These are phyloP conservation scores for Boletus sp. DNA, from an alignment of 1,284 basidiomycete species.

Conservation along the genomic window DNA sequence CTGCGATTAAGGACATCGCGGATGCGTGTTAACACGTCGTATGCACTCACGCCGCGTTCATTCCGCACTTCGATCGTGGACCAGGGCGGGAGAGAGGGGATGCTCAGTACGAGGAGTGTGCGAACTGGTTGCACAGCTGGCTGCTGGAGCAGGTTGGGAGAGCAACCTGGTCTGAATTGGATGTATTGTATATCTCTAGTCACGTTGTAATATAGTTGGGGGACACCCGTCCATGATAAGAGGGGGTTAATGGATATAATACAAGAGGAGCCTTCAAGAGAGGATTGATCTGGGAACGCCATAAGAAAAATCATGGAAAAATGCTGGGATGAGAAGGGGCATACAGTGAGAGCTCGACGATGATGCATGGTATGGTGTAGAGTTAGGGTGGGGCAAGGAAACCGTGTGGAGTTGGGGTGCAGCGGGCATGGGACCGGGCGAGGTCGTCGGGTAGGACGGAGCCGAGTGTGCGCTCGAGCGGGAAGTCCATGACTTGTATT, in stretches of 20 bases:
- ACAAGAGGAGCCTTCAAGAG: constrained; percentile 7
- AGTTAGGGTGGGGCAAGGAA: constrained; percentile 32
- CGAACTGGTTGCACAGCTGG: constrained; percentile 25
- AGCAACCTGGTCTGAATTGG: constrained; percentile 20
- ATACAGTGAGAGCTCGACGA: constrained; percentile 18
- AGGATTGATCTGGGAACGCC: constrained; percentile 9
- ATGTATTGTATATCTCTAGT: constrained; percentile 25
- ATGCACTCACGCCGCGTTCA: constrained; percentile 25
- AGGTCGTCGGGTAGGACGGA: constrained; percentile 14
- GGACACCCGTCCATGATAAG: constrained; percentile 19
- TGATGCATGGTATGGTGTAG: constrained; percentile 14
- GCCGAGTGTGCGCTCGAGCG: constrained; percentile 3
- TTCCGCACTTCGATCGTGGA: constrained; percentile 32
- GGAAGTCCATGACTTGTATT: constrained; percentile 23
- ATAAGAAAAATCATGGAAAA: constrained; percentile 2
- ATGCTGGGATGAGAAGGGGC: background rate
- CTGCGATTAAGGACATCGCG: constrained; percentile 27
- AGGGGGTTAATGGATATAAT: constrained; percentile 30
- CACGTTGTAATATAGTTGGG: constrained; percentile 26
- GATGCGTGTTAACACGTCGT: constrained; percentile 28
- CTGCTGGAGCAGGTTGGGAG: constrained; percentile 16
- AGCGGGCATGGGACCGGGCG: constrained; percentile 24
- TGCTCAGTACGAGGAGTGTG: constrained; percentile 17
- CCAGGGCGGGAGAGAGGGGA: constrained; percentile 28
- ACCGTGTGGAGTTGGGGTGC: constrained; percentile 29